phyloP scores from a whole-genome alignment of 805 yeast genomes.

The Pichia pseudocactophila region DNA sequence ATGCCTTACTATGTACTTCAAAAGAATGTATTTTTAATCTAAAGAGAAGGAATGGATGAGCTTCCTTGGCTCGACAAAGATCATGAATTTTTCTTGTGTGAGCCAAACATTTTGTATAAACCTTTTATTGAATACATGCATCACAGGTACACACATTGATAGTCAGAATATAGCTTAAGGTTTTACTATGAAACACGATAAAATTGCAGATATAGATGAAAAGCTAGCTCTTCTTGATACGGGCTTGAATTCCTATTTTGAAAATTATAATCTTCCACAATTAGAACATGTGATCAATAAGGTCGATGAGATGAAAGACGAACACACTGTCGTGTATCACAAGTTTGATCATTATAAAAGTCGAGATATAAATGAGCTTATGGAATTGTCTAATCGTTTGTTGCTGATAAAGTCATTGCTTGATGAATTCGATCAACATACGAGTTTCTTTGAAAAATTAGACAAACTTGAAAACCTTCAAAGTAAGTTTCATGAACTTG shows the following conservation, averaged over 20 bases:
- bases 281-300: slow-evolving; percentile 1
- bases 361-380: slow-evolving; percentile 16
- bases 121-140: too few species aligned
- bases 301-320: background rate
- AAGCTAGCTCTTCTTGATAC: slow-evolving; percentile 4
- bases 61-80: too few species aligned
- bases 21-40: too few species aligned
- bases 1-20: too few species aligned
- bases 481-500: slow-evolving; percentile 10
- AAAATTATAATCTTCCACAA: slow-evolving; percentile 8
- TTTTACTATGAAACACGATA: background rate
- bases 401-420: slow-evolving; percentile 20
- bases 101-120: too few species aligned
- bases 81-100: too few species aligned
- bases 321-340: background rate
- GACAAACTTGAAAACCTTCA: slow-evolving; percentile 14
- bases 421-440: slow-evolving; percentile 14
- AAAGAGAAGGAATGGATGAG: too few species aligned
- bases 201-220: background rate
- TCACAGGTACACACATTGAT: too few species aligned
- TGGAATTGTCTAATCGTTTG: slow-evolving; percentile 24
- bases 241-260: slow-evolving; percentile 7
- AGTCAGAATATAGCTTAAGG: too few species aligned
- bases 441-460: slow-evolving; percentile 13
- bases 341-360: background rate